A percentile compares a stretch with the other conserved stretches of the same genome.
These are phyloP conservation scores for Blastocystis sp. DNA, from an alignment of 352 stramenopile species.

Conservation along the genomic window DNA sequence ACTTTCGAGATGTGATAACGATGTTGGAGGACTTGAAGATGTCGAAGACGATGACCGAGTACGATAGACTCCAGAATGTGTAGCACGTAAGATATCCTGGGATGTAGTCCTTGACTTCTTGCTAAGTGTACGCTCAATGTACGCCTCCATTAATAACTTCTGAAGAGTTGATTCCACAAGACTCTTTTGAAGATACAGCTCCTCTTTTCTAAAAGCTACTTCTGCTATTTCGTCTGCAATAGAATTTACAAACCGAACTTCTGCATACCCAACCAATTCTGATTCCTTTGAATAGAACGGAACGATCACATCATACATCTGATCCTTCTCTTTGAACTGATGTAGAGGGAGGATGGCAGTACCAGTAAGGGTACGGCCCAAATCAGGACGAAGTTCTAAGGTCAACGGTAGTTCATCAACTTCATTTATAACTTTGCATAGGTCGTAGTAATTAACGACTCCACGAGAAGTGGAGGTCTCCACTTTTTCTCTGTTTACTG, in stretches of 20 bases:
- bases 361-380: background rate
- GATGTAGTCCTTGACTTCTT: background rate
- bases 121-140: conserved; percentile 19
- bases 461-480: background rate
- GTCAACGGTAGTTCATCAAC: background rate
- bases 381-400: background rate
- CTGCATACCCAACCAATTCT: background rate
- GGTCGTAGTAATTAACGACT: conserved; percentile 1
- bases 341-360: background rate
- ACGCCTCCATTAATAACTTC: background rate
- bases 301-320: conserved; percentile 44
- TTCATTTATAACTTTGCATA: background rate
- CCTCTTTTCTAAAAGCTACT: background rate
- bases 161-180: background rate
- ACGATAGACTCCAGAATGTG: conserved; percentile 7
- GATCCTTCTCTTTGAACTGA: conserved; percentile 37
- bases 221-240: background rate
- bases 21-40: background rate
- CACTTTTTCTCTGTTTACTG: background rate
- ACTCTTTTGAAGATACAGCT: background rate
- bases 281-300: background rate
- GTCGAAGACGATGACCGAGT: background rate
- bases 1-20: background rate
- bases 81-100: background rate
- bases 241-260: conserved; percentile 25